Base-by-base conservation (phyloP, 495 filamentous ascomycete species). In the Tuber borchii region DNA sequence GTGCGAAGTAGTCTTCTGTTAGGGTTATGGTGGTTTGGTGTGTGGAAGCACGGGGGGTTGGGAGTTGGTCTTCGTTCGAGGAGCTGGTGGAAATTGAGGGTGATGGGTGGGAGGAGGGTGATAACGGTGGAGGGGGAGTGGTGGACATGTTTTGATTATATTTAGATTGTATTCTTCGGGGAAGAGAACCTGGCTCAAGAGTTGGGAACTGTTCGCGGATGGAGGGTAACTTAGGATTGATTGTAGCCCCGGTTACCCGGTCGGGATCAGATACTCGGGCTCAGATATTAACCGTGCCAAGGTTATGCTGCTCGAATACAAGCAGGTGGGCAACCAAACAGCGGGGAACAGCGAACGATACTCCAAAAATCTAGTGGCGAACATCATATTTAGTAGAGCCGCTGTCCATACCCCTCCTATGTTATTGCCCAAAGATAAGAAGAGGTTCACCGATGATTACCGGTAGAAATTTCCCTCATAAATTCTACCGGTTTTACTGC, bases 1-100 rank as follows among this genome's bases (percentile, higher is more conserved):
- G 74, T 3, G 78, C 74, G 73, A 83, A 83, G 72, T 83, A 83
- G 73, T 83, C 76, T 78, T 83, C 81, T 22, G 77, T 65, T 22
- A 81, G 69, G 20, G 71, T 65, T 31, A 73, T 56, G 43, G 79
- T 46, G 40, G 40, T 16, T 37, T 39, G 37, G 71, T 76, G 82
- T 37, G 69, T 71, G 26, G 81, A 80, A 48, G 81, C 81, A n/a
- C 81, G 78, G 51, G 81, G 81, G 17, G 81, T 83, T 42, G 71
- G 70, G 46, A 77, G 78, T 34, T 83, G 81, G 70, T 86, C 80
- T 12, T 82, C 79, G 40, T 69, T 81, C 34, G 70, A 71, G 31
- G 77, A 61, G 20, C 76, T 75, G 61, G 45, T 14, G 17, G 74
- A 65, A 34, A 14, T 19, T 7, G 56, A 65, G 26, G 56, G 56